These are phyloP conservation scores for Russula griseocarnosa DNA, from an alignment of 768 basidiomycete genomes.

Conservation along the genomic window DNA sequence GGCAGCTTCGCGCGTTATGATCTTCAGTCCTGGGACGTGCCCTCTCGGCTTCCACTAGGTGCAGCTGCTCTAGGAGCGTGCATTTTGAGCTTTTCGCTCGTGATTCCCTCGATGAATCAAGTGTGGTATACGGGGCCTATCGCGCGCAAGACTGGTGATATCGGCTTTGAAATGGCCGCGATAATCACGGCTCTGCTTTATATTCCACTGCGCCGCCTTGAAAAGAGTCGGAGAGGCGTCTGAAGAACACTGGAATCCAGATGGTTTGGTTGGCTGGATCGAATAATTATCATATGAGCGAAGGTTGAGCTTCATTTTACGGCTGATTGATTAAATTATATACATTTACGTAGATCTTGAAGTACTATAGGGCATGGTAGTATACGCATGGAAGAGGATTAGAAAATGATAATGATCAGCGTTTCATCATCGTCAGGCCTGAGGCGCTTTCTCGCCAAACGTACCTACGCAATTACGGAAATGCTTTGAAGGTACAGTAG, in stretches of 20 bases:
- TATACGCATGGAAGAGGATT: too few relatives aligned
- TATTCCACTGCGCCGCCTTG: constrained; percentile 47
- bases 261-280: neutral
- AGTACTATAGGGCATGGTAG: too few relatives aligned
- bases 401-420: too few relatives aligned
- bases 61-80: constrained; percentile 55
- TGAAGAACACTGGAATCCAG: neutral
- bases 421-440: too few relatives aligned
- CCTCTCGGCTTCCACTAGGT: constrained; percentile 54
- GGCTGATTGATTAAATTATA: constrained; percentile 27
- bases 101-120: constrained; percentile 67
- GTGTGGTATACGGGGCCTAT: constrained; percentile 70
- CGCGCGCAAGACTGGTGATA: constrained; percentile 59
- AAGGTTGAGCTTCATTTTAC: neutral
- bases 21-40: constrained; percentile 50
- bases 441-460: too few relatives aligned
- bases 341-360: neutral
- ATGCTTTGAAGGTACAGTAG: too few relatives aligned
- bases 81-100: constrained; percentile 48
- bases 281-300: neutral
- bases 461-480: too few relatives aligned
- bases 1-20: constrained; percentile 50
- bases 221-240: constrained; percentile 25
- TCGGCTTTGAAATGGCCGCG: constrained; percentile 64
- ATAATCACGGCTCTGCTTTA: constrained; percentile 47